A percentile compares a stretch with the other conserved stretches of the same genome.
Conservation (phyloP, 257 asterid genomes). For the Penstemon newberryi region DNA sequence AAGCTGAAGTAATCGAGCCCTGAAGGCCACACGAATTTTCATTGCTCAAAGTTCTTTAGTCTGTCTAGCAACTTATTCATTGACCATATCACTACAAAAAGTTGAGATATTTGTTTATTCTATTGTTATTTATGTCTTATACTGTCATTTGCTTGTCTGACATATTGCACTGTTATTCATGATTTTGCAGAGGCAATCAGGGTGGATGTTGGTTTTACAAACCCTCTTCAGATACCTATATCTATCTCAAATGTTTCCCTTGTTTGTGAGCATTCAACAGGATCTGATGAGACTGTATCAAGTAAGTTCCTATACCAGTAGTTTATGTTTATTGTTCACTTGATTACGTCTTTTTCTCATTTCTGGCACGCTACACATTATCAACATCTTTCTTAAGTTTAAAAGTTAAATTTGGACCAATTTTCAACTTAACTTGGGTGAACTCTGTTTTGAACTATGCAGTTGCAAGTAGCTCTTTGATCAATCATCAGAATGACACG, state of each 20-base stretch:
- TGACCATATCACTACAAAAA: background rate
- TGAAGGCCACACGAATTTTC: background rate
- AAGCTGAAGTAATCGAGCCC: slow-evolving; percentile 13
- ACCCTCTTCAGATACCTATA: slow-evolving; percentile 94
- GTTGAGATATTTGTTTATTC: slow-evolving; percentile 14
- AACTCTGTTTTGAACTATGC: slow-evolving; percentile 34
- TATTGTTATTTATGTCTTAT: slow-evolving; percentile 22
- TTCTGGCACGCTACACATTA: background rate
- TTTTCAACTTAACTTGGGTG: slow-evolving; percentile 27
- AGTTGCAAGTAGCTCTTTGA: slow-evolving; percentile 56
- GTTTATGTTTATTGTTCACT: slow-evolving; percentile 18
- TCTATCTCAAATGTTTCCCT: slow-evolving; percentile 72
- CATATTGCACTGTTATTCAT: slow-evolving; percentile 25
- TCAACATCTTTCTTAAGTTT: background rate
- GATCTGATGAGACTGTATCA: slow-evolving; percentile 44
- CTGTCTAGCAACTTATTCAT: slow-evolving; percentile 20
- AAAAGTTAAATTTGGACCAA: slow-evolving; percentile 8
- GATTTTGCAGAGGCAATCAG: slow-evolving; percentile 73
- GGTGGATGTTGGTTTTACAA: slow-evolving; percentile 72
- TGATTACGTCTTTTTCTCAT: slow-evolving; percentile 6
- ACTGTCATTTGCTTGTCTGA: slow-evolving; percentile 20
- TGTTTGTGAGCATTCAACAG: slow-evolving; percentile 70
- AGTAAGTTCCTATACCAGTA: slow-evolving; percentile 41
- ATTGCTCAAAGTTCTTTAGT: slow-evolving; percentile 20
- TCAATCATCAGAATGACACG: slow-evolving; percentile 40